Base-by-base conservation (phyloP, 371 early-diverging fungal genomes). In the Mortierella sp. region DNA sequence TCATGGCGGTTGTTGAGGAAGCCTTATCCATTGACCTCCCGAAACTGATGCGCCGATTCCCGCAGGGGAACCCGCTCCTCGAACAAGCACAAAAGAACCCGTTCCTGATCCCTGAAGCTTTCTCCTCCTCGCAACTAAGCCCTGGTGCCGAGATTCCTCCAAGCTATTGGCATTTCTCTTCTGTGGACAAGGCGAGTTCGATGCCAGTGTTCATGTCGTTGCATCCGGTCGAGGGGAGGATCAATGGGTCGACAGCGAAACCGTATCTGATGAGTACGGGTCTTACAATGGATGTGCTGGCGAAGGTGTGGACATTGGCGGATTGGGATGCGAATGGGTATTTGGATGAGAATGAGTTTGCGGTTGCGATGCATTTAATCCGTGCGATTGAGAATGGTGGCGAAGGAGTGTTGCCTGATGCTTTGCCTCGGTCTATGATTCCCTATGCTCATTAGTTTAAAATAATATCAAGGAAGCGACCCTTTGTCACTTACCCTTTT, bases 301-400 rank as follows among this genome's bases (percentile, higher is more conserved):
- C 93, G 24, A 92, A 93, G 68, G 87, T 95, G 10, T 95, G 96
- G 96, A 79, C 90, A 38, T 78, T 95, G 24, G 88, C 95, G 13
- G 96, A 95, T 72, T 93, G 93, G 89, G 94, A 93, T 71, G 81
- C 88, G 48, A 94, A 95, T 81, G 96, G 96, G 0, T 94, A 93
- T 71, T 82, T 95, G 89, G 94, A 94, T 75, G 70, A 90, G 50
- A 94, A 94, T 60, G 95, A 95, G 76, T 95, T 94, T 78, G 88
- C 91, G 28, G 91, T 95, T 52, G 93, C 94, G 0, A 92, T 95
- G 94, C 94, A 94, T 88, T 75, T 93, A 72, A 88, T 91, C 63
- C 88, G 91, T 72, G 91, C 90, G 1, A 90, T 89, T 6, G 86
- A 91, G 60, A 84, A 79, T 76, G 92, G 92, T 16, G 92, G 90